Percentiles rank a stretch among this genome's conserved stretches.
Evolutionary conservation across 2,329 filamentous ascomycete species (phyloP).

Genomic region (Trichoderma citrinoviride): DNA sequence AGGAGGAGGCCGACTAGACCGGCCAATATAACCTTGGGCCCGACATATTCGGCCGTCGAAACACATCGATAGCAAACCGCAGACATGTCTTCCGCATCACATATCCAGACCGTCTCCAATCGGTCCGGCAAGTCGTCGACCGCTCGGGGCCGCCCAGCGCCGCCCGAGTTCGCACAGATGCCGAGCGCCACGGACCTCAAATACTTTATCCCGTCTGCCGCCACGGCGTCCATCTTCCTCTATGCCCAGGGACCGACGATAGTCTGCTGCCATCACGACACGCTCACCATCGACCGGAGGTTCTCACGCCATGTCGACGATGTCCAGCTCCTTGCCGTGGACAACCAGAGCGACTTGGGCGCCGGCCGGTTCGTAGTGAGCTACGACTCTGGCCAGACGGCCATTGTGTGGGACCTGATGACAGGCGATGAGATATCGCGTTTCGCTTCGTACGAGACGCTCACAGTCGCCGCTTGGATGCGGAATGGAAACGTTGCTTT

Average conservation of each 20-base stretch:
- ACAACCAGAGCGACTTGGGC: slow-evolving; percentile 85
- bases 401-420: slow-evolving; percentile 95
- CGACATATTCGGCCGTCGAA: not conserved
- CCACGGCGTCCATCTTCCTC: slow-evolving; percentile 86
- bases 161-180: slow-evolving; percentile 53
- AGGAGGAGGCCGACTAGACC: slow-evolving; percentile 8
- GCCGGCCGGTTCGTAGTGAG: slow-evolving; percentile 85
- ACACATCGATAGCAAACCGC: slow-evolving; percentile 35
- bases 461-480: slow-evolving; percentile 91
- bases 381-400: slow-evolving; percentile 86
- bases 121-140: slow-evolving; percentile 56
- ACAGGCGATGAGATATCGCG: slow-evolving; percentile 86
- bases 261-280: slow-evolving; percentile 89
- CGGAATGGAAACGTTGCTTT: slow-evolving; percentile 94
- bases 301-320: slow-evolving; percentile 84
- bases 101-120: slow-evolving; percentile 59
- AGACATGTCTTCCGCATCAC: slow-evolving; percentile 53
- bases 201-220: slow-evolving; percentile 81
- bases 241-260: slow-evolving; percentile 81
- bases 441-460: slow-evolving; percentile 87
- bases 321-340: slow-evolving; percentile 79
- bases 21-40: slow-evolving; percentile 6
- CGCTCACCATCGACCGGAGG: slow-evolving; percentile 78
- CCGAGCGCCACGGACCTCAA: slow-evolving; percentile 48
- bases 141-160: slow-evolving; percentile 41